Conservation (phyloP, 768 basidiomycete genomes). For the Imleria badia region DNA sequence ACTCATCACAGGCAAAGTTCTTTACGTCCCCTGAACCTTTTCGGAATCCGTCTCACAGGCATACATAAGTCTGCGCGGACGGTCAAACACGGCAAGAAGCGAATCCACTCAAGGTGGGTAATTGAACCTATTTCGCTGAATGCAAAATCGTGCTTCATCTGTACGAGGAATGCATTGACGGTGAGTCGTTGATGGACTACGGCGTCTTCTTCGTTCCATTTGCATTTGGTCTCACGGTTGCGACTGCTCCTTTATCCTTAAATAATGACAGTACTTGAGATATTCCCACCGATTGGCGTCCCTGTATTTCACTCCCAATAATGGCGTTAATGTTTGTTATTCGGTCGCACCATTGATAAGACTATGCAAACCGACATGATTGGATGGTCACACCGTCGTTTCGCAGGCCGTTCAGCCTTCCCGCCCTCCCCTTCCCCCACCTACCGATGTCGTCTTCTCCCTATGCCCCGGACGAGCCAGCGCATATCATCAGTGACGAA, state of each 20-base stretch:
- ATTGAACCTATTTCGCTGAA: background rate
- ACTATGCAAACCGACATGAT: background rate
- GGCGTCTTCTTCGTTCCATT: background rate
- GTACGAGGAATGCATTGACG: background rate
- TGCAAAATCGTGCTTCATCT: background rate
- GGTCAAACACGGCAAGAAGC: too few species aligned
- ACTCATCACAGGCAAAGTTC: too few species aligned
- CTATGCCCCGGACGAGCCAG: constrained; percentile 1
- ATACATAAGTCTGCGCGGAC: too few species aligned
- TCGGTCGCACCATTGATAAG: constrained; percentile 4
- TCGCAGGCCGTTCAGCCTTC: constrained; percentile 1
- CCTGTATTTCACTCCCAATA: constrained; percentile 6
- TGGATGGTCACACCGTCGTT: constrained; percentile 1
- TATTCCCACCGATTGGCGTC: constrained; percentile 4
- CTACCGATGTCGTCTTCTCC: constrained; percentile 6
- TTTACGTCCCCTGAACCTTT: too few species aligned
- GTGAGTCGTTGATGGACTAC: background rate
- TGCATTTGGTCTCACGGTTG: background rate
- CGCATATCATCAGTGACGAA: background rate
- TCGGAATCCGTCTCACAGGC: too few species aligned
- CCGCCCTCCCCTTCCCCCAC: background rate
- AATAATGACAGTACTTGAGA: background rate
- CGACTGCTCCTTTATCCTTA: background rate
- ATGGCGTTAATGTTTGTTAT: background rate
- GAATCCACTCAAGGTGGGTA: background rate